Percentiles rank a stretch among this genome's conserved stretches.
Conservation (phyloP, 1,284 basidiomycete genomes). For the Acaromyces ingoldii region DNA sequence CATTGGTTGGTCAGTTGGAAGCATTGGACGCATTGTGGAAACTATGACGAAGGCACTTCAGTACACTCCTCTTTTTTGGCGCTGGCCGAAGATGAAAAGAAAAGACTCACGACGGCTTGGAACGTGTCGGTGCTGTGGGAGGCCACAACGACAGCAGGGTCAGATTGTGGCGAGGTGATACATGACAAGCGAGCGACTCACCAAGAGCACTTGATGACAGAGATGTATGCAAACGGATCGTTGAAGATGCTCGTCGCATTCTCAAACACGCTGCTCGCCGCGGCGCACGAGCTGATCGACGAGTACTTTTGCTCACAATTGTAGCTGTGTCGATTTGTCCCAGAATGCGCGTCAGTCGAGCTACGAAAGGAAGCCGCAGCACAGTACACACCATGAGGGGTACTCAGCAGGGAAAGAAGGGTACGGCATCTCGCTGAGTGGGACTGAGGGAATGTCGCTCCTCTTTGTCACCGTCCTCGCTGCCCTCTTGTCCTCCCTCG, state of each 20-base stretch:
- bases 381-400: conserved; percentile 19
- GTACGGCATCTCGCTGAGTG: conserved; percentile 21
- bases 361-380: neutral
- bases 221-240: conserved; percentile 30
- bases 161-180: too few species aligned
- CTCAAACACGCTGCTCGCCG: conserved; percentile 24
- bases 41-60: too few species aligned
- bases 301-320: conserved; percentile 34
- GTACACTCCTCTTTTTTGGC: too few species aligned
- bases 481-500: neutral
- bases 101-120: too few species aligned
- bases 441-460: conserved; percentile 22
- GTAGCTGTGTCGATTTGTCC: neutral
- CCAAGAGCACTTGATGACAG: conserved; percentile 65
- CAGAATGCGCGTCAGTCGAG: neutral
- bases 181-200: too few species aligned
- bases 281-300: conserved; percentile 33
- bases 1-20: conserved; percentile 40
- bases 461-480: neutral
- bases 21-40: conserved; percentile 68
- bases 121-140: conserved; percentile 65
- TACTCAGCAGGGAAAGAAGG: conserved; percentile 30
- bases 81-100: too few species aligned
- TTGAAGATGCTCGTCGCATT: conserved; percentile 38
- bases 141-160: too few species aligned